Percentiles rank a stretch among this genome's conserved stretches.
Conservation (phyloP, 148 eudicot genomes). For the Spergularia bocconei region DNA sequence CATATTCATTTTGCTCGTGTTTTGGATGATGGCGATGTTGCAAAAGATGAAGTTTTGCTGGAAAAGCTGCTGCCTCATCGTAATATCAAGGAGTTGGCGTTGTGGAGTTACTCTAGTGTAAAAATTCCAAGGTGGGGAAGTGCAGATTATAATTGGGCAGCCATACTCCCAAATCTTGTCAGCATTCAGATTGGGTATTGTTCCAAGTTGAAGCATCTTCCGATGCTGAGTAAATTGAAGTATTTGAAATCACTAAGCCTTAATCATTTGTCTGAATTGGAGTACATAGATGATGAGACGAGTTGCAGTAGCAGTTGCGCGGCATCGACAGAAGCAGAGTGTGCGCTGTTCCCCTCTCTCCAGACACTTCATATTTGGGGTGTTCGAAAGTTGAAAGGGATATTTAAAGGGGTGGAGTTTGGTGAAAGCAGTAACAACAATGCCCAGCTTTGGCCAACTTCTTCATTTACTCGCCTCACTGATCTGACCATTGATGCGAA, state of each 20-base stretch:
- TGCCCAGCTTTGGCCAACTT: not conserved
- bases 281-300: conserved; percentile 1
- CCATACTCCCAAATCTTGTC: too few relatives aligned
- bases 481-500: not conserved
- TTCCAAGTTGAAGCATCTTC: too few relatives aligned
- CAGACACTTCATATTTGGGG: too few relatives aligned
- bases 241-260: not conserved
- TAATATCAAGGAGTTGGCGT: not conserved
- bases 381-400: not conserved
- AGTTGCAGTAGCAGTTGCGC: not conserved
- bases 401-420: not conserved
- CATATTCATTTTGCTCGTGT: too few relatives aligned
- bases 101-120: not conserved
- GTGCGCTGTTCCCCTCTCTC: too few relatives aligned
- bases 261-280: not conserved
- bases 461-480: not conserved
- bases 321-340: too few relatives aligned
- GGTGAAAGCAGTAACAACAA: too few relatives aligned
- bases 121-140: conserved; percentile 6
- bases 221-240: too few relatives aligned
- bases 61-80: not conserved
- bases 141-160: not conserved
- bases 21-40: too few relatives aligned
- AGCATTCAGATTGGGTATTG: too few relatives aligned
- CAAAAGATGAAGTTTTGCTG: too few relatives aligned